phyloP scores from a whole-genome alignment of 2,329 filamentous ascomycete genomes.

The Gaeumannomyces tritici region DNA sequence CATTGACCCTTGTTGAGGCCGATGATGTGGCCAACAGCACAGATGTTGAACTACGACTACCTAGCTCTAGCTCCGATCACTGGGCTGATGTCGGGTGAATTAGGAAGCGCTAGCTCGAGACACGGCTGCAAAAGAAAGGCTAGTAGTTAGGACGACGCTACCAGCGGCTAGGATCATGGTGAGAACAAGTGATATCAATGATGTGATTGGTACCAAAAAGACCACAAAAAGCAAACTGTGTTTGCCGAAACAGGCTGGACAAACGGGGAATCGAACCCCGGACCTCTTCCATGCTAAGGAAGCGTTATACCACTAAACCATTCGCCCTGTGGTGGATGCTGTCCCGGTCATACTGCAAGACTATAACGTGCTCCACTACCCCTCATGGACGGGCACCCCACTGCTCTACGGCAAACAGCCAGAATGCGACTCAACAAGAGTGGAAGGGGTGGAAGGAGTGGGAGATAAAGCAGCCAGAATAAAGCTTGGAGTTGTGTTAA shows the following conservation, averaged over 20 bases:
- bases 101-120: background rate
- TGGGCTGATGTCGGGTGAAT: background rate
- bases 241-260: background rate
- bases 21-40: background rate
- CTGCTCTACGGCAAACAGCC: no score
- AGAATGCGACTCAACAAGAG: no score
- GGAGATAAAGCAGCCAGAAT: no score
- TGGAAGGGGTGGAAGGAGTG: no score
- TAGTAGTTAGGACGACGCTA: background rate
- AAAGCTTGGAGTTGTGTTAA: no score
- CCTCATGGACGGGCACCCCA: background rate
- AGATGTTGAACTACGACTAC: background rate
- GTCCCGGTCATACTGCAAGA: background rate
- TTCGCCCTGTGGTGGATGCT: background rate
- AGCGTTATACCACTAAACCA: slow-evolving; percentile 5
- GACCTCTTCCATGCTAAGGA: slow-evolving; percentile 5
- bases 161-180: no score
- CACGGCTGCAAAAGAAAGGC: background rate
- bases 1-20: background rate
- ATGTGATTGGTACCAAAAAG: no score
- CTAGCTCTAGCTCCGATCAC: background rate
- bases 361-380: background rate
- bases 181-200: no score
- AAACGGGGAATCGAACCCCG: slow-evolving; percentile 4
- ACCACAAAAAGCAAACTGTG: background rate